Percentiles rank a stretch among this genome's conserved stretches.
Conservation (phyloP, 352 stramenopile species). For the Phytophthora fragariae region DNA sequence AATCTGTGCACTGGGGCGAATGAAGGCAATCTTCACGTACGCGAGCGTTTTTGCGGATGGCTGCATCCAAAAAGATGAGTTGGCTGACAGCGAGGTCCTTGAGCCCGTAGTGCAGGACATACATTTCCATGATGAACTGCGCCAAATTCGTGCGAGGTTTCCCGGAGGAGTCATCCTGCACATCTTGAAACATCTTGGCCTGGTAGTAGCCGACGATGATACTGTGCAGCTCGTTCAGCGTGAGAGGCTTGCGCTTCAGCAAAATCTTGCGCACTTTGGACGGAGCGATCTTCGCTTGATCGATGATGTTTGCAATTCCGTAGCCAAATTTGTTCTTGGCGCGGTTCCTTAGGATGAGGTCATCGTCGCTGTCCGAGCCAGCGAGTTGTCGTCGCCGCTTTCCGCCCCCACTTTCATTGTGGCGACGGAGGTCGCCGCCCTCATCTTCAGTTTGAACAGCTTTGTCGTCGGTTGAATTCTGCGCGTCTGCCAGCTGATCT, state of each 20-base stretch:
- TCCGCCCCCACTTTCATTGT: slow-evolving; percentile 23
- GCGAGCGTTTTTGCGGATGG: slow-evolving; percentile 69
- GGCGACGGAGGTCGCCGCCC: slow-evolving; percentile 26
- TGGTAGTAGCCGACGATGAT: slow-evolving; percentile 86
- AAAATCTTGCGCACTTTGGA: slow-evolving; percentile 83
- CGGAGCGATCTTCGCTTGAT: slow-evolving; percentile 73
- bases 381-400: slow-evolving; percentile 39
- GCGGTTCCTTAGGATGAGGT: slow-evolving; percentile 65
- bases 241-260: slow-evolving; percentile 75
- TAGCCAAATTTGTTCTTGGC: slow-evolving; percentile 71
- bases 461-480: slow-evolving; percentile 47
- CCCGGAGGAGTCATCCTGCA: slow-evolving; percentile 69
- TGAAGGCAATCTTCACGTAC: slow-evolving; percentile 27
- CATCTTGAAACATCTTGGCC: slow-evolving; percentile 83
- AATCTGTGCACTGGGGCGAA: not conserved
- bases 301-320: slow-evolving; percentile 81
- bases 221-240: slow-evolving; percentile 70
- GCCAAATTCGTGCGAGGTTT: slow-evolving; percentile 65
- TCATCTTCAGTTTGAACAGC: slow-evolving; percentile 57
- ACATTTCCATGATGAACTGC: slow-evolving; percentile 89
- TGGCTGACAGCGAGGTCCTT: slow-evolving; percentile 85
- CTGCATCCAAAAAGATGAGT: slow-evolving; percentile 79
- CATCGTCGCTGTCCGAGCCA: slow-evolving; percentile 45
- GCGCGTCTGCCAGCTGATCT: slow-evolving; percentile 42
- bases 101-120: slow-evolving; percentile 81